These are phyloP conservation scores for Gossypium thurberi DNA, from an alignment of 345 rosid genomes.

Conservation along the genomic window DNA sequence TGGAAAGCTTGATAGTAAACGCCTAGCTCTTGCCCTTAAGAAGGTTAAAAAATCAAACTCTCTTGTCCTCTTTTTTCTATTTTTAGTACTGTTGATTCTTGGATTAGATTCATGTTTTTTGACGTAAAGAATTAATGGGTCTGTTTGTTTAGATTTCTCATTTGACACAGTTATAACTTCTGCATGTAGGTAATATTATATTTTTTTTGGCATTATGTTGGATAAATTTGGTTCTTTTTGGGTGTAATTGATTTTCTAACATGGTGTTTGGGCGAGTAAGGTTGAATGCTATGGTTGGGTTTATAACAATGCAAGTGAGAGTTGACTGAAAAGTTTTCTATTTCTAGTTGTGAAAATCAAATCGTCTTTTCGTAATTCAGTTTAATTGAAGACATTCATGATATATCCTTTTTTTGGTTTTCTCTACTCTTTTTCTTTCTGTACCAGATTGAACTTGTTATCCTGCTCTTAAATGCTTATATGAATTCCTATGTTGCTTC, in stretches of 20 bases:
- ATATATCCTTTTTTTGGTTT: not conserved
- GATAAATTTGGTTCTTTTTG: not conserved
- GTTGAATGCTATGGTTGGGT: not conserved
- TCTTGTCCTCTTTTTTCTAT: not conserved
- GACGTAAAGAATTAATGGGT: not conserved
- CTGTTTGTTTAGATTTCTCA: not conserved
- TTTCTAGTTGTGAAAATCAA: not conserved
- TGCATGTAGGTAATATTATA: not conserved
- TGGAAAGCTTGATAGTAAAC: constrained; percentile 77
- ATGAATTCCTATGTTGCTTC: not conserved
- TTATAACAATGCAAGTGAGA: not conserved
- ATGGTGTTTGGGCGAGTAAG: not conserved
- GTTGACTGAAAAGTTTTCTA: not conserved
- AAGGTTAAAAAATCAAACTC: constrained; percentile 37
- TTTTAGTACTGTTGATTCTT: not conserved
- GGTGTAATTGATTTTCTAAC: not conserved
- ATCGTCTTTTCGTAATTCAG: not conserved
- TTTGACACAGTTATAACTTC: not conserved
- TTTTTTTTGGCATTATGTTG: not conserved
- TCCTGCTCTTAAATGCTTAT: not conserved
- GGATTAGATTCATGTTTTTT: not conserved
- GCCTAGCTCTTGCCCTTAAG: constrained; percentile 89
- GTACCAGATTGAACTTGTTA: not conserved
- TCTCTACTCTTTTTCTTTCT: not conserved
- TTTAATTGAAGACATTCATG: constrained; percentile 2